Evolutionary conservation across 176 grass and related monocot species (phyloP), one percentile per base, ranked within the genome.

Genomic region (Dendrocalamus sinicus): DNA sequence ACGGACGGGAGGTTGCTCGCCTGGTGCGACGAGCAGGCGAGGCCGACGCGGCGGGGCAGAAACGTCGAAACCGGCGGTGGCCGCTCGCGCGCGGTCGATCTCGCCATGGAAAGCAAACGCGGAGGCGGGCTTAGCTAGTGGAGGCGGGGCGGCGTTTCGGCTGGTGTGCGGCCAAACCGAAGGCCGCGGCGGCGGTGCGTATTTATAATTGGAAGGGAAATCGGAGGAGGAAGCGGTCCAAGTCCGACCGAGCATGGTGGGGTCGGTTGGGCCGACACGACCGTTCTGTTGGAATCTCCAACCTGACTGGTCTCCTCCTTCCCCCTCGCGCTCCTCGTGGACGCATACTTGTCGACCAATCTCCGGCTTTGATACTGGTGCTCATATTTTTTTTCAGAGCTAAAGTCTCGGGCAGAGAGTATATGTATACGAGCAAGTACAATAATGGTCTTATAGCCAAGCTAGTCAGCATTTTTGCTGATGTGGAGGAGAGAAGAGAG

Each of bases 161-260:
- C n/a, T 28, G 81, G 82, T 17, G 53, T 3, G 17, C 7, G 58
- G 71, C 84, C 76, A 80, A 86, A 86, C 77, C 85, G 65, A 80
- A 57, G 7, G 15, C 40, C 9, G 32, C 69, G 69, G 59, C 70
- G 47, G 70, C 3, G 69, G 46, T 32, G 69, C 0, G 16, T 6
- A 73, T 79, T 73, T 80, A 64, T 86, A 57, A 28, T 16, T 8
- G 59, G 35, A 14, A 16, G 50, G 50, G 14, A 1, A 6, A 17
- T 14, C 4, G 50, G 50, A 52, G 50, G 0, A 52, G 50, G 61
- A 79, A 77, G 3, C 20, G 75, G 75, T 78, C 84, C 64, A 70
- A 70, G 51, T 48, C 65, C 40, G 16, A 85, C 46, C 12, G 57
- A 43, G 70, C 7, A 22, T 9, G 14, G 70, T 66, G 14, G 14